A percentile compares a stretch with the other conserved stretches of the same genome.
Evolutionary conservation across 176 grass and related monocot species (phyloP).

Genomic region (Aegilops tauschii): DNA sequence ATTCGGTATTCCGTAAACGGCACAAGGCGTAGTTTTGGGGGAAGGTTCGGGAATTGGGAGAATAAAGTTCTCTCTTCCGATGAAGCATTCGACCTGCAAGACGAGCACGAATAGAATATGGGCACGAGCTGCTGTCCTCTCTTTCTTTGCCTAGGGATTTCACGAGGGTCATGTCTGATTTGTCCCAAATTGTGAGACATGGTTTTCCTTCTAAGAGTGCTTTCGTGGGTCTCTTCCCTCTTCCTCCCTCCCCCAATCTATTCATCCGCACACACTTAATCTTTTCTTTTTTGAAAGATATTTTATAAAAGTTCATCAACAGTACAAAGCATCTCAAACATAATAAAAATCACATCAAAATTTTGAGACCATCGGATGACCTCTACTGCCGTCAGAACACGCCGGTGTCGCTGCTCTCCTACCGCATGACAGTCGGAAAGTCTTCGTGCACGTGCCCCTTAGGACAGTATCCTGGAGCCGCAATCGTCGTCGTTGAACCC

Average conservation of each 20-base stretch:
- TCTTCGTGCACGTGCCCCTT: too few relatives aligned
- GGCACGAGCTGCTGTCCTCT: background rate
- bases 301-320: too few relatives aligned
- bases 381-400: too few relatives aligned
- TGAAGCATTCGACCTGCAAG: conserved; percentile 26
- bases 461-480: too few relatives aligned
- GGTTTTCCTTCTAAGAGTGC: background rate
- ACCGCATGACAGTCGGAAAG: too few relatives aligned
- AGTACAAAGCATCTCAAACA: too few relatives aligned
- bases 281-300: too few relatives aligned
- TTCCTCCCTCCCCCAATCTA: background rate
- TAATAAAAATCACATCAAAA: too few relatives aligned
- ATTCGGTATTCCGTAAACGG: background rate
- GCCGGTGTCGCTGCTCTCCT: too few relatives aligned
- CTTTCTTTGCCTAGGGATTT: background rate
- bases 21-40: background rate
- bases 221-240: background rate
- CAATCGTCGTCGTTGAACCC: too few relatives aligned
- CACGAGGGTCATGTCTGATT: background rate
- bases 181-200: background rate
- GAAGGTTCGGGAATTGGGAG: conserved; percentile 27
- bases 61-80: conserved; percentile 27
- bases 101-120: conserved; percentile 40
- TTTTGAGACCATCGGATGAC: too few relatives aligned
- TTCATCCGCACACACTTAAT: background rate